Conservation (phyloP, 768 basidiomycete genomes). For the Roridomyces roridus region DNA sequence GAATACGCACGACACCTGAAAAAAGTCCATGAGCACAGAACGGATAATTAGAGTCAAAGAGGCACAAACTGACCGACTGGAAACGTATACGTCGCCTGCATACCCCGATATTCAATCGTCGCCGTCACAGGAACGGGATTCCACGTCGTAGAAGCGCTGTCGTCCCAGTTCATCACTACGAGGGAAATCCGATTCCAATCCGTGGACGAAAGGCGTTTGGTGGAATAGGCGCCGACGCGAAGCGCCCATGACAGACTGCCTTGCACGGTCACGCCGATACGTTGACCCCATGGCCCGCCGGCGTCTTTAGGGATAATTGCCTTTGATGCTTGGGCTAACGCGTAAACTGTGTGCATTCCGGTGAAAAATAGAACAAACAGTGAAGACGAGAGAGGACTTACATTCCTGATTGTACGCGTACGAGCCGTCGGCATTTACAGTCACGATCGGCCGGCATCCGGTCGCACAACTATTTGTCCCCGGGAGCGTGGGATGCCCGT, state of each 20-base stretch:
- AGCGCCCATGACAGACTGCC: slow-evolving; percentile 64
- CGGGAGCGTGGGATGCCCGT: slow-evolving; percentile 67
- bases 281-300: slow-evolving; percentile 73
- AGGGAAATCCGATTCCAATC: slow-evolving; percentile 74
- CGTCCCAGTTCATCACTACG: slow-evolving; percentile 78
- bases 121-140: slow-evolving; percentile 58
- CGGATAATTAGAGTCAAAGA: no score
- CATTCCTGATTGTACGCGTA: slow-evolving; percentile 77
- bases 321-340: slow-evolving; percentile 78
- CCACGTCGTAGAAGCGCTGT: slow-evolving; percentile 53
- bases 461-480: slow-evolving; percentile 68
- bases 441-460: slow-evolving; percentile 71
- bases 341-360: slow-evolving; percentile 45
- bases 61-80: slow-evolving; percentile 53
- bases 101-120: slow-evolving; percentile 70
- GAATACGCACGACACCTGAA: no score
- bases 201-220: slow-evolving; percentile 53
- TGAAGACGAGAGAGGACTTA: not conserved
- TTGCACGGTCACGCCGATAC: slow-evolving; percentile 67
- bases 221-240: slow-evolving; percentile 69
- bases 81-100: slow-evolving; percentile 78
- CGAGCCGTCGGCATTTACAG: slow-evolving; percentile 67
- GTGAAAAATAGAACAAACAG: not conserved
- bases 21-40: no score
- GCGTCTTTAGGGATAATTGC: slow-evolving; percentile 72